A percentile compares a stretch with the other conserved stretches of the same genome.
phyloP scores from a whole-genome alignment of 352 stramenopile species.

The Aphanomyces cochlioides region DNA sequence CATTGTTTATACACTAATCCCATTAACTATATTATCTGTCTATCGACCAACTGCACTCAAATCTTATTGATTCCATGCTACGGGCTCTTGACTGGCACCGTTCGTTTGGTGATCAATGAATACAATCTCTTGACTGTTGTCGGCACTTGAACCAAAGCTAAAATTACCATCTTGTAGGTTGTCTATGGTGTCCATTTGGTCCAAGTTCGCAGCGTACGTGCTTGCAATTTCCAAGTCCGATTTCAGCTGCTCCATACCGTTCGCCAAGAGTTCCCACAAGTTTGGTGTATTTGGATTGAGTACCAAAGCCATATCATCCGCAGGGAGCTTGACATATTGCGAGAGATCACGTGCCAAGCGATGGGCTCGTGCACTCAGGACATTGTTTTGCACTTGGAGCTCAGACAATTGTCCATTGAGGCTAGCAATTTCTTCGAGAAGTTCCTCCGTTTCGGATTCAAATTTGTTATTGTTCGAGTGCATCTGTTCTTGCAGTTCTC shows the following conservation, averaged over 20 bases:
- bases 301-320: conserved; percentile 46
- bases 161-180: conserved; percentile 9
- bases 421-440: conserved; percentile 25
- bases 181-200: conserved; percentile 31
- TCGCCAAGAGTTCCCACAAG: conserved; percentile 80
- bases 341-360: conserved; percentile 75
- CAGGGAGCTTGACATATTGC: conserved; percentile 76
- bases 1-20: conserved; percentile 1
- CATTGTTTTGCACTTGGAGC: conserved; percentile 81
- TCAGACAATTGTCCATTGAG: conserved; percentile 52
- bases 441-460: conserved; percentile 18
- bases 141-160: neutral
- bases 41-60: no score
- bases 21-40: no score
- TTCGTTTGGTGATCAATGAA: conserved; percentile 8
- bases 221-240: conserved; percentile 79
- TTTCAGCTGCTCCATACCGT: conserved; percentile 87
- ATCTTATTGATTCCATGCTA: no score
- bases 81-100: no score
- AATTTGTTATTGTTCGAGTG: conserved; percentile 27
- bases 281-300: conserved; percentile 59
- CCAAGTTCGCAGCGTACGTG: conserved; percentile 83
- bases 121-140: conserved; percentile 9
- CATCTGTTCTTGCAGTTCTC: conserved; percentile 23
- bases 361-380: conserved; percentile 68